phyloP scores from a whole-genome alignment of 495 filamentous ascomycete species.

The Hyaloscypha variabilis region DNA sequence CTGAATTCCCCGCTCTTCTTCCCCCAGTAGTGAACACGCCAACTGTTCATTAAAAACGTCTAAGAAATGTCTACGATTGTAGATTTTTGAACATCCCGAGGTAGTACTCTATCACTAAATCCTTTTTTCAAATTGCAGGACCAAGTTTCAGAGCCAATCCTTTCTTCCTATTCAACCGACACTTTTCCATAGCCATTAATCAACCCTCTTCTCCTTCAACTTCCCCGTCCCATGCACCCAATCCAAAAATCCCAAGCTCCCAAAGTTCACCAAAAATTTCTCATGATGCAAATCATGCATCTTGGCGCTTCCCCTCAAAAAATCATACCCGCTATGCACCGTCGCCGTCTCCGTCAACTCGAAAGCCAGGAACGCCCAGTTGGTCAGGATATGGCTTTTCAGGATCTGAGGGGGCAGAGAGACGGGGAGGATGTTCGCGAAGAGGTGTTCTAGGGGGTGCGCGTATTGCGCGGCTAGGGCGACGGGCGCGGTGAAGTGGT shows the following conservation, averaged over 20 bases:
- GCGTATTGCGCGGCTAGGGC: conserved; percentile 60
- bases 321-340: conserved; percentile 60
- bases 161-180: too few species aligned
- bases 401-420: conserved; percentile 52
- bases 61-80: too few species aligned
- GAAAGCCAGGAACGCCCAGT: conserved; percentile 50
- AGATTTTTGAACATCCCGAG: too few species aligned
- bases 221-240: conserved; percentile 45
- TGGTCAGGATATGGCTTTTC: conserved; percentile 50
- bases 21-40: too few species aligned
- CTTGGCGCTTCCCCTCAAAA: conserved; percentile 41
- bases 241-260: conserved; percentile 43
- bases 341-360: conserved; percentile 52
- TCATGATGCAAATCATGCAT: conserved; percentile 60
- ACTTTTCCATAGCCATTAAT: too few species aligned
- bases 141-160: too few species aligned
- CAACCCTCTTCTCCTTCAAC: not conserved
- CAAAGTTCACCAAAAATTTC: conserved; percentile 42
- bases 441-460: conserved; percentile 58
- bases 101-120: too few species aligned
- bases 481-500: conserved; percentile 61
- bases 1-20: too few species aligned
- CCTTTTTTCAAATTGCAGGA: too few species aligned
- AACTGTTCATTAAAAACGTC: too few species aligned
- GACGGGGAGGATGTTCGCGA: conserved; percentile 57